Conservation (phyloP, 2,329 filamentous ascomycete species). For the Penicillium sp. region DNA sequence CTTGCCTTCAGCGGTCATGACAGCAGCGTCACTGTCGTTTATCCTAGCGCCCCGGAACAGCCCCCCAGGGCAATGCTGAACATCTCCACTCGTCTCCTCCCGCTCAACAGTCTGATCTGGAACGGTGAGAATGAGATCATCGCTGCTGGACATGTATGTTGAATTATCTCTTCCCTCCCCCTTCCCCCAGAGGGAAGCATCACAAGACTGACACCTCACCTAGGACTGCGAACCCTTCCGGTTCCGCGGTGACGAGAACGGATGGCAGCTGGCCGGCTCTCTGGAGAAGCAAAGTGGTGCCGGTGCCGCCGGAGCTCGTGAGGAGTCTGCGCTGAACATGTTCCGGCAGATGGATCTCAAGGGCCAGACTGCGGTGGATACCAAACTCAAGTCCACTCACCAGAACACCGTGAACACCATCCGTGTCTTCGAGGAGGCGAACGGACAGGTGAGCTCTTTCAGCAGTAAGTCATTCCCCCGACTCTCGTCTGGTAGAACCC, state of each 20-base stretch:
- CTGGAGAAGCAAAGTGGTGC: slow-evolving; percentile 73
- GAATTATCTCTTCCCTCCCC: neutral
- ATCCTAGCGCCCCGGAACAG: slow-evolving; percentile 87
- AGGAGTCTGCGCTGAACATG: slow-evolving; percentile 96
- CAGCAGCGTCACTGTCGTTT: slow-evolving; percentile 94
- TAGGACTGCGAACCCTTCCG: slow-evolving; percentile 82
- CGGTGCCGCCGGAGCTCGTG: slow-evolving; percentile 64
- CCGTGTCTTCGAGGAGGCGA: slow-evolving; percentile 71
- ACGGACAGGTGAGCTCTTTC: slow-evolving; percentile 72
- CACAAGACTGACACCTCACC: slow-evolving; percentile 8
- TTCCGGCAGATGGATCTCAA: slow-evolving; percentile 98
- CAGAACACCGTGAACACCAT: slow-evolving; percentile 94
- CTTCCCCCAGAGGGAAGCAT: neutral
- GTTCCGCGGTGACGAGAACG: slow-evolving; percentile 74
- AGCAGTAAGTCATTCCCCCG: slow-evolving; percentile 67
- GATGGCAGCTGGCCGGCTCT: slow-evolving; percentile 83
- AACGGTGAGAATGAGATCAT: slow-evolving; percentile 90
- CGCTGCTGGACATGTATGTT: slow-evolving; percentile 78
- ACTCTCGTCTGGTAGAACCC: slow-evolving; percentile 16
- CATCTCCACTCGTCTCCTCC: slow-evolving; percentile 84
- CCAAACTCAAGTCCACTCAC: slow-evolving; percentile 90
- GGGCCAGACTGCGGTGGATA: slow-evolving; percentile 89
- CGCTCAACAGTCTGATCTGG: slow-evolving; percentile 93
- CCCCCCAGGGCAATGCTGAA: slow-evolving; percentile 88
- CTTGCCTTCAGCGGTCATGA: slow-evolving; percentile 94